Percentiles rank a stretch among this genome's conserved stretches.
Evolutionary conservation across 1,139 yeast species (phyloP).

Genomic region (Hansenula lynferdii): DNA sequence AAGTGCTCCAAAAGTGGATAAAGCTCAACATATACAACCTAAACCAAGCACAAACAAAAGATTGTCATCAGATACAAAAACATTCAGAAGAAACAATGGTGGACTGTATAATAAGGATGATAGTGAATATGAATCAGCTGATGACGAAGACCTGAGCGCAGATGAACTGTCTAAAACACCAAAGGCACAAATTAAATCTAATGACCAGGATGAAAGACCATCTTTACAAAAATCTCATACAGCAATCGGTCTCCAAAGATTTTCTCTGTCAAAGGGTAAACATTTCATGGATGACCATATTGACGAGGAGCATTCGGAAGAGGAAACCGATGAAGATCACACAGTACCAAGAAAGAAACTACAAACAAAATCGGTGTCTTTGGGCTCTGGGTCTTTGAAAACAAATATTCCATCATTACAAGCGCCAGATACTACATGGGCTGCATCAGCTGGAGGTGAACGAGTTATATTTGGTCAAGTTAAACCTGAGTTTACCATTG

Average conservation of each 20-base stretch:
- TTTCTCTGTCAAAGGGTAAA: constrained; percentile 10
- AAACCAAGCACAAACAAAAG: background rate
- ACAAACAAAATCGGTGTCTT: constrained; percentile 11
- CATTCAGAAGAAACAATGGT: constrained; percentile 3
- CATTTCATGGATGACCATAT: constrained; percentile 5
- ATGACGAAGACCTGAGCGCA: constrained; percentile 1
- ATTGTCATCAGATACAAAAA: constrained; percentile 2
- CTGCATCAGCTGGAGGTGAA: constrained; percentile 32
- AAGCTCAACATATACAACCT: background rate
- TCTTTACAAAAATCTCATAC: constrained; percentile 29
- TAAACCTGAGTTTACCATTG: constrained; percentile 9
- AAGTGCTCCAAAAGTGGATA: too few relatives aligned
- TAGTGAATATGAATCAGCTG: constrained; percentile 19
- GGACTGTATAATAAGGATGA: constrained; percentile 5
- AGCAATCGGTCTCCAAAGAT: constrained; percentile 30
- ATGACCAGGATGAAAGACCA: constrained; percentile 16
- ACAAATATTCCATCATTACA: constrained; percentile 33
- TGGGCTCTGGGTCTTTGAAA: constrained; percentile 18
- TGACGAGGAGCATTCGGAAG: constrained; percentile 5
- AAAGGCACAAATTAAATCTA: constrained; percentile 15
- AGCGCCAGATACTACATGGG: constrained; percentile 36
- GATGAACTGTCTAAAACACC: constrained; percentile 17
- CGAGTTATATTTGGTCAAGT: constrained; percentile 25
- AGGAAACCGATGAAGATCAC: background rate
- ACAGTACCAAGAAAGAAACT: constrained; percentile 15